Evolutionary conservation across 768 basidiomycete species (phyloP).

Genomic region (Harrya chromipes): DNA sequence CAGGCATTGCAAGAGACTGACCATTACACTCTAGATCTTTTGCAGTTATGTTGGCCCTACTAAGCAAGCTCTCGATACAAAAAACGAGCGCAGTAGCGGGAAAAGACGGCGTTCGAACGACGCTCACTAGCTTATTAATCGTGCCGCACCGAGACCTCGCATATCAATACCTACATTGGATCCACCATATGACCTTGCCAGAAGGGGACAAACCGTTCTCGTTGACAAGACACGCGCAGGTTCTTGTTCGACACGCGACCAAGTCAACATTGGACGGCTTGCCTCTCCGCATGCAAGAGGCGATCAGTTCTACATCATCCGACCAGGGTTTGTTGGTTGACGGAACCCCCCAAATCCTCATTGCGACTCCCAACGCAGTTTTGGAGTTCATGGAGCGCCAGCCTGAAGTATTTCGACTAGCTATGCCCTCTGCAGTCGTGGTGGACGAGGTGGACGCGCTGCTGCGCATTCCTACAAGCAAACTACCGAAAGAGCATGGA

Average conservation of each 20-base stretch:
- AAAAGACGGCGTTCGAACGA: slow-evolving; percentile 20
- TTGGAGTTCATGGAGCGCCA: slow-evolving; percentile 51
- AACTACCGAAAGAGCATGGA: slow-evolving; percentile 37
- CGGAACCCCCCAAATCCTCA: slow-evolving; percentile 61
- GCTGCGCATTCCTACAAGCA: slow-evolving; percentile 45
- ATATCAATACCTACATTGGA: slow-evolving; percentile 64
- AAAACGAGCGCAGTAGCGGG: slow-evolving; percentile 12
- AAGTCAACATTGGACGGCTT: slow-evolving; percentile 14
- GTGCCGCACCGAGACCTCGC: slow-evolving; percentile 76
- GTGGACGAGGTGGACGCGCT: slow-evolving; percentile 79
- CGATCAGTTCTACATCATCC: slow-evolving; percentile 22
- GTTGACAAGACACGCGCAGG: slow-evolving; percentile 50
- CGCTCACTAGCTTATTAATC: slow-evolving; percentile 56
- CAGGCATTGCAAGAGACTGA: slow-evolving; percentile 1
- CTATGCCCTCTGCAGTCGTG: slow-evolving; percentile 52
- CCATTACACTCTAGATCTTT: slow-evolving; percentile 53
- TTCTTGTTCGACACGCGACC: slow-evolving; percentile 55
- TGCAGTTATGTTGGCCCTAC: slow-evolving; percentile 60
- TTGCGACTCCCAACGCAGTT: slow-evolving; percentile 69
- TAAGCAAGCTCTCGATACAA: slow-evolving; percentile 49
- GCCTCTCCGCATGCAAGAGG: slow-evolving; percentile 26
- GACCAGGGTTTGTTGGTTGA: slow-evolving; percentile 39
- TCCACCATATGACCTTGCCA: slow-evolving; percentile 44
- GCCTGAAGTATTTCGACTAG: slow-evolving; percentile 42
- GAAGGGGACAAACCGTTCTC: slow-evolving; percentile 31